A percentile compares a stretch with the other conserved stretches of the same genome.
These are phyloP conservation scores for Rubus idaeus DNA, from an alignment of 306 rosid species.

Conservation along the genomic window DNA sequence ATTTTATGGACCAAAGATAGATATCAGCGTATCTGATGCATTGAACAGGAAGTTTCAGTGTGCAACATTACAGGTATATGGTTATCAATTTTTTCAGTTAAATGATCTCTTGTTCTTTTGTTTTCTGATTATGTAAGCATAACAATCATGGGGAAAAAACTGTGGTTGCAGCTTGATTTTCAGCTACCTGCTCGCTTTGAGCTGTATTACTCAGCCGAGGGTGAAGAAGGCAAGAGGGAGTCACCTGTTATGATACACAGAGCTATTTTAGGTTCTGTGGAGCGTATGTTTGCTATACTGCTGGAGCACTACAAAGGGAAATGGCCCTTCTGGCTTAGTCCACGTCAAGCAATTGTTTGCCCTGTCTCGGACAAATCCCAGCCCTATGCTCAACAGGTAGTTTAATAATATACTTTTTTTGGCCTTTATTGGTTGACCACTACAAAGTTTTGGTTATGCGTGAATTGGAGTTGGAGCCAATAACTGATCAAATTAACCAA, in stretches of 20 bases:
- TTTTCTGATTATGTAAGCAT: not conserved
- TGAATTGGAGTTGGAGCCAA: no score
- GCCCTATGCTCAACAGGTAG: conserved; percentile 69
- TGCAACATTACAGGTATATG: conserved; percentile 82
- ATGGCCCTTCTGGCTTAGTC: conserved; percentile 99
- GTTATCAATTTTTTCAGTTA: not conserved
- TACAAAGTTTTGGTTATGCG: no score
- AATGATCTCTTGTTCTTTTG: conserved; percentile 4
- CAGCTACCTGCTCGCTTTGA: conserved; percentile 88
- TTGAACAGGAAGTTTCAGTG: conserved; percentile 83
- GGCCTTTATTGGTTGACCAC: not conserved
- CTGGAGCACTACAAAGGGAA: conserved; percentile 95
- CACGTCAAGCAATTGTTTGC: conserved; percentile 93
- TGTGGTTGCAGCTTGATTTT: conserved; percentile 81
- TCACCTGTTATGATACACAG: conserved; percentile 93
- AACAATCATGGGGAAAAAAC: conserved; percentile 15
- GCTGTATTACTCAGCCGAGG: conserved; percentile 89
- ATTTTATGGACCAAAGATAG: conserved; percentile 94
- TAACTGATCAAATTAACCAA: no score
- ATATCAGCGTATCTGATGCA: conserved; percentile 89
- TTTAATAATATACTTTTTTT: conserved; percentile 14
- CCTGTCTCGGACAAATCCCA: conserved; percentile 89
- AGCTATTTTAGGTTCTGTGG: conserved; percentile 91
- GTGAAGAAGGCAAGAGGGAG: conserved; percentile 90
- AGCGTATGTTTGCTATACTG: conserved; percentile 90